Evolutionary conservation across 495 filamentous ascomycete genomes (phyloP).

Genomic region (Pyrenula aspistea): DNA sequence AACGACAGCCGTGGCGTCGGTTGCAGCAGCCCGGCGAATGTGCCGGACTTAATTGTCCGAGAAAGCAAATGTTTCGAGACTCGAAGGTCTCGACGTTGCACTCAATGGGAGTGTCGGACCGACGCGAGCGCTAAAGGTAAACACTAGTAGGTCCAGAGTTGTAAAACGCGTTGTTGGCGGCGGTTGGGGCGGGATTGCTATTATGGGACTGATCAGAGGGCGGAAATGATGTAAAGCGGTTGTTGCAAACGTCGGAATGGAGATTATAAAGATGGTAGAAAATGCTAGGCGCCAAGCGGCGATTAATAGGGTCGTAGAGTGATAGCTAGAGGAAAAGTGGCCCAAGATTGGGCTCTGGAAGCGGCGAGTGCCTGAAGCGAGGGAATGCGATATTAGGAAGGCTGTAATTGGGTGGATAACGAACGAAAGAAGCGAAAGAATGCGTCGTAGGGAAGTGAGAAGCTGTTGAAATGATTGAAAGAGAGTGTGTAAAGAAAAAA

Average conservation of each 20-base stretch:
- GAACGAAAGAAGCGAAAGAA: background rate
- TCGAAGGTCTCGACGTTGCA: background rate
- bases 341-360: background rate
- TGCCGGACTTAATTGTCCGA: constrained; percentile 7
- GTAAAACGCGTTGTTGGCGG: background rate
- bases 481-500: too few species aligned
- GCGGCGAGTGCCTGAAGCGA: background rate
- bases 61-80: constrained; percentile 9
- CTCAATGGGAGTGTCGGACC: background rate
- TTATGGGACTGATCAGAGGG: background rate
- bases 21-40: background rate
- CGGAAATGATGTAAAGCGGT: background rate
- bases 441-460: too few species aligned
- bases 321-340: background rate
- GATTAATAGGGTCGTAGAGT: background rate
- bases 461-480: too few species aligned
- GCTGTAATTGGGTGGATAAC: background rate
- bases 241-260: background rate
- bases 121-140: background rate
- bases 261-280: background rate
- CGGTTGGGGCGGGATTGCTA: background rate
- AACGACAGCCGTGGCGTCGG: constrained; percentile 58
- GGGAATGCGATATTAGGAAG: background rate
- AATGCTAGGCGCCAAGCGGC: background rate
- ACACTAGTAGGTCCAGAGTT: background rate